Evolutionary conservation across 73 alveolate species (phyloP), one percentile per base, ranked within the genome.

Genomic region (Symbiodinium pilosum): DNA sequence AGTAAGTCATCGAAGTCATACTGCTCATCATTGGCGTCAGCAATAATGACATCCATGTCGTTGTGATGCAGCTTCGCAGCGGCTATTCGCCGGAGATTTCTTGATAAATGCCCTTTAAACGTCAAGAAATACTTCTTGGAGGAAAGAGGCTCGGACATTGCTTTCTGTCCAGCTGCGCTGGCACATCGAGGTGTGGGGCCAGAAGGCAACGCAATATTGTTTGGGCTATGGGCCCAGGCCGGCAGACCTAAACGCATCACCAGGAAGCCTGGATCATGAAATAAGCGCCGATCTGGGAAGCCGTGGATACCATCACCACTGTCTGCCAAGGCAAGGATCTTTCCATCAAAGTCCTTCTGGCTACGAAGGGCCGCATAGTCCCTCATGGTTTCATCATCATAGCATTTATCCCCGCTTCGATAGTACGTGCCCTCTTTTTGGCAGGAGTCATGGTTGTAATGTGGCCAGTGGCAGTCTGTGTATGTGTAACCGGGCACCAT

Each of bases 31-130:
- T 73, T 38, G 39, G 40, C 18, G 44, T 73, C 86, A 38, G n/a
- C 86, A 73, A 73, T 73, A 41, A 73, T 73, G 86, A 73, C 20
- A 38, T 73, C 86, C 16, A 73, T 5, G 43, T 73, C 86, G 42
- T 73, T 73, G 42, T 73, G 86, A 73, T 77, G 87, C 47, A 77
- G 87, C 47, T 40, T 77, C 36, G 87, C 52, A 14, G 54, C 47
- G 87, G 86, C 42, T 20, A 73, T 24, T n/a, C 86, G 86, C 86
- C 86, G 86, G 26, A n/a, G 42, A 20, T 73, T 73, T 30, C 86
- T 38, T 32, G 44, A n/a, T 41, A 71, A 71, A 11, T 73, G 7
- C 26, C 86, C 86, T 24, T 73, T 73, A 41, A 73, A 73, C 43
- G 86, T 73, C 6, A n/a, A 24, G 14, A 73, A 73, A 18, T 26